Evolutionary conservation across 352 stramenopile species (phyloP).

Genomic region (Pythium myriotylum): DNA sequence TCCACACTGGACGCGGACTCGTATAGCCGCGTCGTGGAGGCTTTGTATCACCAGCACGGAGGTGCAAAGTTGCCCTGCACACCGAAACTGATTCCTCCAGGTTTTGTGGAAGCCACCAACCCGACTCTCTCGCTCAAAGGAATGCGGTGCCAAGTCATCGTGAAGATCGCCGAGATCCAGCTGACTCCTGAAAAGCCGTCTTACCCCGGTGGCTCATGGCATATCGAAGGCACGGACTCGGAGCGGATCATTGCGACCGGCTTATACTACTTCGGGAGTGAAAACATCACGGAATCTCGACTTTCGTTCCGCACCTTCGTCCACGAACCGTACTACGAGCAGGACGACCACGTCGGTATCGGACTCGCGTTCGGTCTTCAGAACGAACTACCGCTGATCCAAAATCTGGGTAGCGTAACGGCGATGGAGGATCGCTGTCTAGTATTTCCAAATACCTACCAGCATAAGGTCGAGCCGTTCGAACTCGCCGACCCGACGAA

Average conservation of each 20-base stretch:
- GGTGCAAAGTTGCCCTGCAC: too few species aligned
- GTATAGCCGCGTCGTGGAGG: too few species aligned
- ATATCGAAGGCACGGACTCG: slow-evolving; percentile 1
- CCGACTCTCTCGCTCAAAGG: slow-evolving; percentile 14
- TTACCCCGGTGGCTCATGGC: slow-evolving; percentile 34
- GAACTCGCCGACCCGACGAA: slow-evolving; percentile 24
- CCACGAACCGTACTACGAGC: slow-evolving; percentile 17
- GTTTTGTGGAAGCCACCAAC: slow-evolving; percentile 11
- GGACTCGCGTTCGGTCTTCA: slow-evolving; percentile 13
- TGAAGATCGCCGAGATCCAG: slow-evolving; percentile 34
- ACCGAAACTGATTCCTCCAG: slow-evolving; percentile 7
- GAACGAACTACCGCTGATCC: slow-evolving; percentile 3
- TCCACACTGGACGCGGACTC: too few species aligned
- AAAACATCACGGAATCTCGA: slow-evolving; percentile 32
- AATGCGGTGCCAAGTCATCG: background rate
- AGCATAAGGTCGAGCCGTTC: slow-evolving; percentile 37
- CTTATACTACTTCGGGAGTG: slow-evolving; percentile 32
- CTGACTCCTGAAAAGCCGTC: slow-evolving; percentile 32
- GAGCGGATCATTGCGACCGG: slow-evolving; percentile 38
- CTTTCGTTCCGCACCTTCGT: slow-evolving; percentile 31
- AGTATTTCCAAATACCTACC: slow-evolving; percentile 35
- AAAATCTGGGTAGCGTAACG: slow-evolving; percentile 24
- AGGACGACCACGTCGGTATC: slow-evolving; percentile 17
- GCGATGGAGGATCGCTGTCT: slow-evolving; percentile 26
- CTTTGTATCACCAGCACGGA: too few species aligned